Percentiles rank a stretch among this genome's conserved stretches.
Conservation (phyloP, 2,329 filamentous ascomycete species). For the Aphanoascus verrucosus region DNA sequence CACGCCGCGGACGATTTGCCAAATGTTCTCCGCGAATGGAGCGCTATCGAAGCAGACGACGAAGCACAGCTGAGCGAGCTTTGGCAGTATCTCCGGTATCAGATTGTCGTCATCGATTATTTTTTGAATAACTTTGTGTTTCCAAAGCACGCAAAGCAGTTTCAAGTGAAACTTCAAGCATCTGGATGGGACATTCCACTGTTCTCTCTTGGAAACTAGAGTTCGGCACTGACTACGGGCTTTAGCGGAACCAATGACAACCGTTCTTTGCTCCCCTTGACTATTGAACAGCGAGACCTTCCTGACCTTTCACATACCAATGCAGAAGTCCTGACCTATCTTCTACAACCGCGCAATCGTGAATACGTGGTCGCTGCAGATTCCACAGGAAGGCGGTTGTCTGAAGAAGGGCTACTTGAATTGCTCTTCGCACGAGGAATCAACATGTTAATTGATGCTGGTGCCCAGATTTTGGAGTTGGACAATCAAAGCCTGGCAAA, state of each 20-base stretch:
- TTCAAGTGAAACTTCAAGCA: conserved; percentile 50
- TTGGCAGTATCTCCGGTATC: conserved; percentile 44
- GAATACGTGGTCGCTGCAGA: conserved; percentile 13
- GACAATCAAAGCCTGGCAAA: conserved; percentile 42
- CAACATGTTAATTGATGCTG: conserved; percentile 58
- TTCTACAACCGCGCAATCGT: conserved; percentile 46
- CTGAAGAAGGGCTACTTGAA: conserved; percentile 24
- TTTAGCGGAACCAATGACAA: conserved; percentile 64
- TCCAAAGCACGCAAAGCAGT: conserved; percentile 51
- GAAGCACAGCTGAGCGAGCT: conserved; percentile 35
- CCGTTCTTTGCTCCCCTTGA: conserved; percentile 46
- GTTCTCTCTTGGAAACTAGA: conserved; percentile 20
- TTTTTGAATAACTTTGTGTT: conserved; percentile 52
- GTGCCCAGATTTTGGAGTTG: conserved; percentile 57
- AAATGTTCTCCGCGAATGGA: conserved; percentile 31
- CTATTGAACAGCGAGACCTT: conserved; percentile 47
- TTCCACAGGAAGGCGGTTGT: conserved; percentile 6
- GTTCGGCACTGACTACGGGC: conserved; percentile 40
- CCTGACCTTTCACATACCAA: conserved; percentile 52
- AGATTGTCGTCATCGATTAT: conserved; percentile 51
- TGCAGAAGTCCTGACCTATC: conserved; percentile 50
- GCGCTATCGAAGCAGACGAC: conserved; percentile 51
- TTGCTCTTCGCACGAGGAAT: conserved; percentile 36
- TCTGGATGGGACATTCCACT: conserved; percentile 55
- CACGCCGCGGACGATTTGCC: conserved; percentile 28